phyloP scores from a whole-genome alignment of 495 filamentous ascomycete genomes.

The Clohesyomyces aquaticus region DNA sequence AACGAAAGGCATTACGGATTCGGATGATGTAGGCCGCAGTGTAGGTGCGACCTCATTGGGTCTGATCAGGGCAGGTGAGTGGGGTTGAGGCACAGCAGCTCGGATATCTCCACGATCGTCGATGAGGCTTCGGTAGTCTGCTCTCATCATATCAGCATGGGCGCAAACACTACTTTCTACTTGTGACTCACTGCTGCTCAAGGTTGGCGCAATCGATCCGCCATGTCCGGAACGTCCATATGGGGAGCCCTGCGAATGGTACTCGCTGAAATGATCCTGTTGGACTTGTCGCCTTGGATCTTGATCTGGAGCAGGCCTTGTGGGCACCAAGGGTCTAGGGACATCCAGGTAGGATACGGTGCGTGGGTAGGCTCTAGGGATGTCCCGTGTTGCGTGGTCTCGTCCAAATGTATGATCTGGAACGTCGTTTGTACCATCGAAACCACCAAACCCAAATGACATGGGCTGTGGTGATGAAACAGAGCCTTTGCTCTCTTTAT shows the following conservation, averaged over 20 bases:
- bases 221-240: neutral
- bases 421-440: constrained; percentile 20
- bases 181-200: neutral
- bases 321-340: no score
- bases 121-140: neutral
- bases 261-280: neutral
- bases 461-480: neutral
- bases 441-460: neutral
- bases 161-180: neutral
- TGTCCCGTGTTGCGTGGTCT: constrained; percentile 13
- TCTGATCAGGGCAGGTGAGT: neutral
- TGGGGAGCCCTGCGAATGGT: neutral
- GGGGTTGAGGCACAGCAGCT: neutral
- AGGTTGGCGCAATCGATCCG: neutral
- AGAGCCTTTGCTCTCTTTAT: neutral
- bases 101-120: neutral
- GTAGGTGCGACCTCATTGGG: neutral
- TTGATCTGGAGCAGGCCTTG: neutral
- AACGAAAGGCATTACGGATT: neutral
- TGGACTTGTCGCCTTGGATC: neutral
- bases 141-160: neutral
- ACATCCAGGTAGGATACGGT: no score
- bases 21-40: neutral
- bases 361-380: neutral
- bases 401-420: constrained; percentile 11